These are phyloP conservation scores for Panicum virgatum DNA, from an alignment of 202 grass and related monocot genomes.

Conservation along the genomic window DNA sequence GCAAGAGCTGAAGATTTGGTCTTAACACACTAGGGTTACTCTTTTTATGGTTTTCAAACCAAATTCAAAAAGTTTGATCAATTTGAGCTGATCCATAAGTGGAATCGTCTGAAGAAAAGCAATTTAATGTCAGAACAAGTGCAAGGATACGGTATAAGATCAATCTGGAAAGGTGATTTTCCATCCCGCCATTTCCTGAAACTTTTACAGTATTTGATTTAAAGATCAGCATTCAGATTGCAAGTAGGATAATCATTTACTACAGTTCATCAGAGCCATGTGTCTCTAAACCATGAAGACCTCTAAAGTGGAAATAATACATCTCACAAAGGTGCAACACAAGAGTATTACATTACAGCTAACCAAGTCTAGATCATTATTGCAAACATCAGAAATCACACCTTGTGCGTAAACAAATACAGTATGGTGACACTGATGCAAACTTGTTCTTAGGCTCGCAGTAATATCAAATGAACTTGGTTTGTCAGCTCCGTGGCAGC, in stretches of 20 bases:
- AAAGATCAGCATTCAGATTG: not conserved
- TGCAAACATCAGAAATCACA: not conserved
- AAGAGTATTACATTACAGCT: not conserved
- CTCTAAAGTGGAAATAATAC: not conserved
- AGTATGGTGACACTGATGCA: not conserved
- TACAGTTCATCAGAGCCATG: not conserved
- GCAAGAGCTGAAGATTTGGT: constrained; percentile 10
- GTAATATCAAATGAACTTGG: constrained; percentile 21
- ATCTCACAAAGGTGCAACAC: constrained; percentile 9
- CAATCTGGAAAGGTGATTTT: constrained; percentile 56
- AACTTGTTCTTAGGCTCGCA: constrained; percentile 7
- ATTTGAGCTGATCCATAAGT: not conserved
- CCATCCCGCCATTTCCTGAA: not conserved
- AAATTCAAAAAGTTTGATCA: not conserved
- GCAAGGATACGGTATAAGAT: not conserved
- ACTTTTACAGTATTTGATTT: not conserved
- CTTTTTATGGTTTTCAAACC: not conserved
- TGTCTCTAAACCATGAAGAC: not conserved
- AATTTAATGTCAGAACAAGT: not conserved
- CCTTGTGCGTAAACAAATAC: not conserved
- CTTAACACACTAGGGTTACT: not conserved
- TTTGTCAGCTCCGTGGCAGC: not conserved
- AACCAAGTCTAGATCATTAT: not conserved
- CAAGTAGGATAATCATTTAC: not conserved
- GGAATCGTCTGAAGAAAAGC: constrained; percentile 7